Percentiles rank a stretch among this genome's conserved stretches.
These are phyloP conservation scores for Plasmodium coatneyi DNA, from an alignment of 169 alveolate genomes.

Conservation along the genomic window DNA sequence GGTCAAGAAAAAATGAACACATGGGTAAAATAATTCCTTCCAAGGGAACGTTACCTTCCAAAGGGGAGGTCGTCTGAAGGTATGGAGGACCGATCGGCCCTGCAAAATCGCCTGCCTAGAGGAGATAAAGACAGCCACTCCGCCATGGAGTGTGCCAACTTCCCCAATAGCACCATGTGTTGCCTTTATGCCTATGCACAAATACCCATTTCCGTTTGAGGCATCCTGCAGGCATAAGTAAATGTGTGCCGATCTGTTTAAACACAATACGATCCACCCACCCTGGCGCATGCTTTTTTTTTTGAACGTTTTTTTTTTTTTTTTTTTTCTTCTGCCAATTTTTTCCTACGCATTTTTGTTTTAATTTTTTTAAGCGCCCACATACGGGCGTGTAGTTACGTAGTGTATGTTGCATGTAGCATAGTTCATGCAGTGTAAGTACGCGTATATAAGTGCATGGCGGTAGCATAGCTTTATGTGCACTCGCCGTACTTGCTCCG, in stretches of 20 bases:
- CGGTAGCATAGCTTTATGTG: background rate
- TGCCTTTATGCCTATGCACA: background rate
- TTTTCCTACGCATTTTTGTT: background rate
- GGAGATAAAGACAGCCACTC: background rate
- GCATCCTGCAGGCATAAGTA: background rate
- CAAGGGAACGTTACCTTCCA: too few species aligned
- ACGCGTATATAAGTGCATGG: background rate
- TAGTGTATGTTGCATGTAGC: background rate
- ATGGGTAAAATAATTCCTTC: too few species aligned
- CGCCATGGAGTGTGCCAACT: background rate
- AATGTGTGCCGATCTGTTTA: background rate
- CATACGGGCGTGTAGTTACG: background rate
- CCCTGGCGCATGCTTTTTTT: background rate
- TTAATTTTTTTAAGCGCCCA: background rate
- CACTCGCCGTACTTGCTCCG: background rate
- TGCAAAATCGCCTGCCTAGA: background rate
- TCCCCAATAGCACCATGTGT: background rate
- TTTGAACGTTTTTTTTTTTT: background rate
- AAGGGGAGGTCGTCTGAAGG: background rate
- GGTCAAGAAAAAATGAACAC: conserved; percentile 13
- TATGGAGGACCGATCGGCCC: background rate
- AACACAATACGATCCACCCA: background rate
- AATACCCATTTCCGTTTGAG: background rate
- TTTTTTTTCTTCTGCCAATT: background rate
- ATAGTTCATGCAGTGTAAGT: background rate